These are phyloP conservation scores for Colletotrichum spaethianum DNA, from an alignment of 2,329 filamentous ascomycete genomes.

Conservation along the genomic window DNA sequence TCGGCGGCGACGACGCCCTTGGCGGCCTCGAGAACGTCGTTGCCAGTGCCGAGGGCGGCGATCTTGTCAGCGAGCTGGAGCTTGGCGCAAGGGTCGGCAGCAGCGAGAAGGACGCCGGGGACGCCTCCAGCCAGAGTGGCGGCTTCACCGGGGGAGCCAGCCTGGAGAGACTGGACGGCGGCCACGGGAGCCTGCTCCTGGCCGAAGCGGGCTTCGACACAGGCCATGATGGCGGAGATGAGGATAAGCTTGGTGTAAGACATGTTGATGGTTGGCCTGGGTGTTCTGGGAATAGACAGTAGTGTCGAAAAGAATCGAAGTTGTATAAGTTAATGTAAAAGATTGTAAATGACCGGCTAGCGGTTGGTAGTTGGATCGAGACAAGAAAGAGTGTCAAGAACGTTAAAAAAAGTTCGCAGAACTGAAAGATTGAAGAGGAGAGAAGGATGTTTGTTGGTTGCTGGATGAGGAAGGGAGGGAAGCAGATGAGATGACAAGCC, in stretches of 20 bases:
- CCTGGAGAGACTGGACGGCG: slow-evolving; percentile 67
- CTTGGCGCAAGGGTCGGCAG: slow-evolving; percentile 77
- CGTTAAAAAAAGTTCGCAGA: slow-evolving; percentile 56
- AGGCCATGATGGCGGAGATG: slow-evolving; percentile 58
- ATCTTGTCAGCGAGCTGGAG: slow-evolving; percentile 76
- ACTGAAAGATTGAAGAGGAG: slow-evolving; percentile 50
- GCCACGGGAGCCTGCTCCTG: slow-evolving; percentile 73
- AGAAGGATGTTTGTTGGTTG: slow-evolving; percentile 46
- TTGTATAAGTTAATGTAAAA: slow-evolving; percentile 27
- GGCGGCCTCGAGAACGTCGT: slow-evolving; percentile 73
- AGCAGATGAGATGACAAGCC: slow-evolving; percentile 19
- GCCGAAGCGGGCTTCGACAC: slow-evolving; percentile 70
- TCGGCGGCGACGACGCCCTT: slow-evolving; percentile 75
- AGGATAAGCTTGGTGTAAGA: slow-evolving; percentile 56
- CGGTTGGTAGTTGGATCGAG: slow-evolving; percentile 41
- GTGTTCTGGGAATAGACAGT: slow-evolving; percentile 5
- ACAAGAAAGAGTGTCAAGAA: slow-evolving; percentile 47
- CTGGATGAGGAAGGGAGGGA: slow-evolving; percentile 41
- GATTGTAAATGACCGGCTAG: slow-evolving; percentile 43
- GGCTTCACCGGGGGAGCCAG: slow-evolving; percentile 72
- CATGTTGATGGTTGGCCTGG: slow-evolving; percentile 52
- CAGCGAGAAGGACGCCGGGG: slow-evolving; percentile 74
- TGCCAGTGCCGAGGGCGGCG: slow-evolving; percentile 71
- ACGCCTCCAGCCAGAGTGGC: slow-evolving; percentile 74
- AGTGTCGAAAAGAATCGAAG: slow-evolving; percentile 34